Percentiles rank a stretch among this genome's conserved stretches.
These are phyloP conservation scores for Thermoascus crustaceus DNA, from an alignment of 2,329 filamentous ascomycete species.

Conservation along the genomic window DNA sequence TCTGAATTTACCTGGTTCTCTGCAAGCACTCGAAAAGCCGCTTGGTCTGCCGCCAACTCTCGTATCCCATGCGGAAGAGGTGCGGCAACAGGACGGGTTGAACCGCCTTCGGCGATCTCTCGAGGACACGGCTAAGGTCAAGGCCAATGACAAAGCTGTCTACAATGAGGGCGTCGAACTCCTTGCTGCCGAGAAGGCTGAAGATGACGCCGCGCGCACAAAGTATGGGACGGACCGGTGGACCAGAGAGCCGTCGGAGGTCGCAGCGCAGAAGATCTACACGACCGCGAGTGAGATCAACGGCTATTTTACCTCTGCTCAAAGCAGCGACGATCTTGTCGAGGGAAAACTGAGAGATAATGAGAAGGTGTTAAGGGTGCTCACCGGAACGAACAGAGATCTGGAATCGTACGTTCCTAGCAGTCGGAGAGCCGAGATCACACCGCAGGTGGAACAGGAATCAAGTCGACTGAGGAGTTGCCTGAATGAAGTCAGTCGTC, in stretches of 20 bases:
- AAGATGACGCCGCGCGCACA: constrained; percentile 66
- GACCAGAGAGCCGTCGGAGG: constrained; percentile 60
- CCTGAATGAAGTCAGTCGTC: constrained; percentile 74
- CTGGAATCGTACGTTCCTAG: constrained; percentile 86
- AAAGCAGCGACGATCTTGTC: constrained; percentile 60
- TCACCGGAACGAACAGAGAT: constrained; percentile 70
- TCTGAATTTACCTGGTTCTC: constrained; percentile 78
- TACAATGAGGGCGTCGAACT: constrained; percentile 79
- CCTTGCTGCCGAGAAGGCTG: constrained; percentile 69
- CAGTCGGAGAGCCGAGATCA: constrained; percentile 68
- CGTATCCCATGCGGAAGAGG: constrained; percentile 84
- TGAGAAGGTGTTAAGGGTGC: constrained; percentile 63
- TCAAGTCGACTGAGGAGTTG: constrained; percentile 67
- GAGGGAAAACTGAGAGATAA: constrained; percentile 70
- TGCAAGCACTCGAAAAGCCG: constrained; percentile 92
- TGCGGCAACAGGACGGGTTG: constrained; percentile 81
- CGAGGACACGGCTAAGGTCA: constrained; percentile 83
- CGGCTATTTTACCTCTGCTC: constrained; percentile 70
- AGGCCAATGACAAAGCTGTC: constrained; percentile 64
- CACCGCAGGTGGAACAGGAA: constrained; percentile 70
- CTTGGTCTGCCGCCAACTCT: constrained; percentile 79
- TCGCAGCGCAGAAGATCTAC: constrained; percentile 66
- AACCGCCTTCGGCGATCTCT: constrained; percentile 70
- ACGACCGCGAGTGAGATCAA: constrained; percentile 69
- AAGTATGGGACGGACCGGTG: constrained; percentile 86